Conservation (phyloP, 2,329 filamentous ascomycete genomes). For the Penicillium sp. region DNA sequence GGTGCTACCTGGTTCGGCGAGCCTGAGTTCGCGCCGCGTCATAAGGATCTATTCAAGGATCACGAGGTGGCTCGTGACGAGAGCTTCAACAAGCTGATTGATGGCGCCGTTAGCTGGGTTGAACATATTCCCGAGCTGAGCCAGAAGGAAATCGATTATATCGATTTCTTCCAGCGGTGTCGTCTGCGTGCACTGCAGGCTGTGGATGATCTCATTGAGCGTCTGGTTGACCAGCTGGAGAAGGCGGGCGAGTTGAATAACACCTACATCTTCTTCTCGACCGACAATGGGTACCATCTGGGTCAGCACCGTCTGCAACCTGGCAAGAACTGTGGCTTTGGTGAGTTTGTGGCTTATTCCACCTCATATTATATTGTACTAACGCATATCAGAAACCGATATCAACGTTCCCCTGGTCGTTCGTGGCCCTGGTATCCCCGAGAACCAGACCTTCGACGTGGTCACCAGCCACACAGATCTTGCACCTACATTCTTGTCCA, state of each 20-base stretch:
- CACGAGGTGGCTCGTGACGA: constrained; percentile 55
- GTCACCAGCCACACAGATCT: constrained; percentile 61
- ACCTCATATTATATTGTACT: not conserved
- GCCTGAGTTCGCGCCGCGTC: constrained; percentile 47
- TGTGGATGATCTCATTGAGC: constrained; percentile 52
- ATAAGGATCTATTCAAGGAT: constrained; percentile 57
- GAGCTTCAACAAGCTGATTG: constrained; percentile 57
- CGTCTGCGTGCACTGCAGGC: constrained; percentile 50
- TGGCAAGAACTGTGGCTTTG: constrained; percentile 55
- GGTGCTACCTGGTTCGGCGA: constrained; percentile 23
- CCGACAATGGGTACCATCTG: constrained; percentile 58
- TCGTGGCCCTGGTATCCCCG: constrained; percentile 53
- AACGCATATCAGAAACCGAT: constrained; percentile 36
- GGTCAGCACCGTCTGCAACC: constrained; percentile 55
- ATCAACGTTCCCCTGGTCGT: constrained; percentile 57
- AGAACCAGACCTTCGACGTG: constrained; percentile 40
- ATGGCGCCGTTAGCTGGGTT: constrained; percentile 47
- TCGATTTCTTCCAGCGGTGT: constrained; percentile 49
- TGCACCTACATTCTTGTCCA: constrained; percentile 55
- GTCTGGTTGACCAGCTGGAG: constrained; percentile 41
- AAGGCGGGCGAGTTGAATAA: constrained; percentile 43
- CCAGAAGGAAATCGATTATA: constrained; percentile 45
- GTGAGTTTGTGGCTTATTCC: constrained; percentile 31
- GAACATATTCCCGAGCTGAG: constrained; percentile 42
- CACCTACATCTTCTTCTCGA: constrained; percentile 57